Evolutionary conservation across 1,284 basidiomycete genomes (phyloP).

Genomic region (Schizopora paradoxa): DNA sequence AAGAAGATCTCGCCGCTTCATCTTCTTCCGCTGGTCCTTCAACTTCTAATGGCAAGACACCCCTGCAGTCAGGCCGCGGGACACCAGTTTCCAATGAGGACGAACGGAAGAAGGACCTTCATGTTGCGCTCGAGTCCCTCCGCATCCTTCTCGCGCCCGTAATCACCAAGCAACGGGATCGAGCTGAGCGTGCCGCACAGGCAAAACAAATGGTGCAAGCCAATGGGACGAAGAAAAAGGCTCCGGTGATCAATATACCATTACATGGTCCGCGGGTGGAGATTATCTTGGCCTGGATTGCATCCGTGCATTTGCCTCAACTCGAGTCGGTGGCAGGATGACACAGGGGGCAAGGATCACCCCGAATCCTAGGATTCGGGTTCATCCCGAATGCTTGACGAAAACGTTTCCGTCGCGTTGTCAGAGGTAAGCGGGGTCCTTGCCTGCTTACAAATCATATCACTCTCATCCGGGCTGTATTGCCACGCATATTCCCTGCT

Average conservation of each 20-base stretch:
- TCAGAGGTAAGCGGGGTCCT: no score
- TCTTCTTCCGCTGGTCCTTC: constrained; percentile 14
- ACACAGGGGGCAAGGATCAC: not conserved
- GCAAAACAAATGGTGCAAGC: constrained; percentile 37
- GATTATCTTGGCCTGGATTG: constrained; percentile 75
- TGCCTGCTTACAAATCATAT: no score
- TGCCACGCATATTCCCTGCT: no score
- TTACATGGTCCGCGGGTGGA: constrained; percentile 79
- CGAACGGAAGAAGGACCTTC: constrained; percentile 32
- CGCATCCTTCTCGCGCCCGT: constrained; percentile 69
- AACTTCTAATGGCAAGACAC: constrained; percentile 4
- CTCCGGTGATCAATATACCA: constrained; percentile 68
- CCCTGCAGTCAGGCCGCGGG: constrained; percentile 8
- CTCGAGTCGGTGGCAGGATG: constrained; percentile 45
- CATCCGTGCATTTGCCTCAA: constrained; percentile 67
- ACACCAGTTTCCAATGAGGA: constrained; percentile 17
- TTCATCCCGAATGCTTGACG: no score
- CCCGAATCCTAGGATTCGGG: no score
- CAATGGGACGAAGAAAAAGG: constrained; percentile 44
- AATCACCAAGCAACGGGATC: constrained; percentile 48
- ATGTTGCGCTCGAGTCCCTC: constrained; percentile 51
- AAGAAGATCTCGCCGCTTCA: constrained; percentile 14
- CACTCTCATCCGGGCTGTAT: no score
- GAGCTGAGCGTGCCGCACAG: constrained; percentile 42
- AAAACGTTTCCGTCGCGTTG: no score